phyloP scores from a whole-genome alignment of 2,329 filamentous ascomycete species.

The Ascosphaera acerosa region DNA sequence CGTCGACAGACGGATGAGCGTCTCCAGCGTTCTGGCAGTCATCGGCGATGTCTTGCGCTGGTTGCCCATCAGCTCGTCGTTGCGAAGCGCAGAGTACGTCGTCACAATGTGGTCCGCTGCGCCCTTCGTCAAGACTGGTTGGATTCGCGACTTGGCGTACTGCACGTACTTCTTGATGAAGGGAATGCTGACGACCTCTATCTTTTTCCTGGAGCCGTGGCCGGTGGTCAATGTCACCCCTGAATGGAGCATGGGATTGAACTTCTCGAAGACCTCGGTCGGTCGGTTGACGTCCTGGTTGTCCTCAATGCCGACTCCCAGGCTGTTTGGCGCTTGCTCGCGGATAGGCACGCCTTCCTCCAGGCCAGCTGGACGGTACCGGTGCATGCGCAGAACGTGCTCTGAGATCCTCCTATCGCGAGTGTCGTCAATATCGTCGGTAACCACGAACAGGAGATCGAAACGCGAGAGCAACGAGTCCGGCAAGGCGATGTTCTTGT shows the following conservation, averaged over 20 bases:
- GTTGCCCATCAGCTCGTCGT: constrained; percentile 88
- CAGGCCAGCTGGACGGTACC: constrained; percentile 72
- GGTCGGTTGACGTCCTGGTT: constrained; percentile 45
- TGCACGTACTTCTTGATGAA: constrained; percentile 99
- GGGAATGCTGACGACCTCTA: constrained; percentile 78
- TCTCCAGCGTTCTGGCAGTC: constrained; percentile 91
- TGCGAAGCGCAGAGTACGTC: constrained; percentile 75
- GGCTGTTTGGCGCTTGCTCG: constrained; percentile 57
- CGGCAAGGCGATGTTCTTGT: constrained; percentile 92
- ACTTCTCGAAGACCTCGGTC: constrained; percentile 88
- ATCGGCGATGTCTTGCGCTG: constrained; percentile 83
- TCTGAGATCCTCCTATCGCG: constrained; percentile 80
- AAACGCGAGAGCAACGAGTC: constrained; percentile 96
- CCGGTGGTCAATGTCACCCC: constrained; percentile 58
- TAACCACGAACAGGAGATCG: constrained; percentile 90
- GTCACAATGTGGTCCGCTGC: constrained; percentile 78
- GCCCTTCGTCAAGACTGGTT: constrained; percentile 71
- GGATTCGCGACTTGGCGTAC: constrained; percentile 79
- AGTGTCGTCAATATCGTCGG: constrained; percentile 90
- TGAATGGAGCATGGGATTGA: constrained; percentile 82
- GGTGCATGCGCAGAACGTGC: constrained; percentile 90
- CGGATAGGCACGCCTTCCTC: constrained; percentile 89
- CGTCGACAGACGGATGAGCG: constrained; percentile 88
- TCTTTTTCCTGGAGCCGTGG: constrained; percentile 46
- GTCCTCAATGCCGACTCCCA: constrained; percentile 65